phyloP scores from a whole-genome alignment of 2,329 filamentous ascomycete genomes.

The Massarina eburnea region DNA sequence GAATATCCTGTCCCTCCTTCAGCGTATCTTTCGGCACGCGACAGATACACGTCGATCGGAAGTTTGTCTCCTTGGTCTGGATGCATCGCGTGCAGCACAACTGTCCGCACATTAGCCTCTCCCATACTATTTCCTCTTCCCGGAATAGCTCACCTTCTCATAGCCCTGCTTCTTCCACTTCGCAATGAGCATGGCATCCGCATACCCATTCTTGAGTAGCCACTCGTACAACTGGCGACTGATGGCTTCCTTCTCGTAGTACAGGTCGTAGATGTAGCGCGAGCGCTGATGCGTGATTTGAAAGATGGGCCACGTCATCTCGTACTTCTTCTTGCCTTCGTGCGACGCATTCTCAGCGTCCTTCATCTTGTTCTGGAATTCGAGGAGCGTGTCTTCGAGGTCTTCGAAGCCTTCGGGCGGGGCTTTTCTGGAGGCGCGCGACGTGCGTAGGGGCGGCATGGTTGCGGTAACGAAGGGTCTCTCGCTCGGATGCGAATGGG shows the following conservation, averaged over 20 bases:
- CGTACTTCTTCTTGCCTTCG: conserved; percentile 79
- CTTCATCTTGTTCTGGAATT: conserved; percentile 90
- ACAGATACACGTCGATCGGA: conserved; percentile 96
- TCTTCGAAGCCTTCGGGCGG: conserved; percentile 85
- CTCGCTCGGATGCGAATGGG: background rate
- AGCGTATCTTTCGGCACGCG: conserved; percentile 86
- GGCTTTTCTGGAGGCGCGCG: conserved; percentile 72
- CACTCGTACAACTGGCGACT: conserved; percentile 91
- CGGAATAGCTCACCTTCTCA: conserved; percentile 70
- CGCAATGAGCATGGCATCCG: conserved; percentile 91
- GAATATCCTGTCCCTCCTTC: conserved; percentile 85
- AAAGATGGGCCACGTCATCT: conserved; percentile 95
- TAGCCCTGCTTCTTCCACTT: conserved; percentile 99
- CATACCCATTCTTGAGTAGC: conserved; percentile 94
- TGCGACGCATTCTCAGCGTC: conserved; percentile 88
- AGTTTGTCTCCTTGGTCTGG: conserved; percentile 99
- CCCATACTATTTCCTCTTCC: background rate
- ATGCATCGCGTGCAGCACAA: conserved; percentile 94
- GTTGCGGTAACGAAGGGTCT: background rate
- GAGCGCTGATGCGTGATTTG: conserved; percentile 93
- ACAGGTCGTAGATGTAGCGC: conserved; percentile 94
- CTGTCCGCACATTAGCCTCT: conserved; percentile 47
- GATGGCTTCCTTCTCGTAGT: conserved; percentile 97
- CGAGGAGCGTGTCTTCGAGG: conserved; percentile 82
- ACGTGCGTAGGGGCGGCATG: conserved; percentile 78